Percentiles rank a stretch among this genome's conserved stretches.
These are phyloP conservation scores for Pichia sp. DNA, from an alignment of 1,139 yeast species.

Conservation along the genomic window DNA sequence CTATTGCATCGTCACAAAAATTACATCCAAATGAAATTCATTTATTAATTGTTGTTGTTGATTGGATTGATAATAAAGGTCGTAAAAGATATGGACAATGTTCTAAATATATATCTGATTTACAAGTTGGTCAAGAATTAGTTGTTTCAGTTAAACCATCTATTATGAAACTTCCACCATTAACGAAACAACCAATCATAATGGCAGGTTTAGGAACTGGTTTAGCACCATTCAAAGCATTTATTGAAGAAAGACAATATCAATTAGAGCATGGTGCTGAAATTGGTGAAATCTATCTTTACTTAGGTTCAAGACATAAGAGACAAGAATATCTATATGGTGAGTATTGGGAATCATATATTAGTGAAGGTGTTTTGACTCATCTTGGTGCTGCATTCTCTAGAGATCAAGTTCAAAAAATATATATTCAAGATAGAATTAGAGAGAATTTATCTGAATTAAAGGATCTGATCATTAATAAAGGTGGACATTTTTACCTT, in stretches of 20 bases:
- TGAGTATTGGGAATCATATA: slow-evolving; percentile 94
- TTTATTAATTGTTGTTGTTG: slow-evolving; percentile 88
- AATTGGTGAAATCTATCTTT: slow-evolving; percentile 84
- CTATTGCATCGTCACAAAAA: slow-evolving; percentile 96
- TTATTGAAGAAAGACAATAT: slow-evolving; percentile 92
- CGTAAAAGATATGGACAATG: slow-evolving; percentile 90
- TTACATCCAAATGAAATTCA: slow-evolving; percentile 89
- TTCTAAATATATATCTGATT: slow-evolving; percentile 79
- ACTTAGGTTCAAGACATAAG: slow-evolving; percentile 92
- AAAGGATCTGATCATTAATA: slow-evolving; percentile 68
- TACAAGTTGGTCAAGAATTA: slow-evolving; percentile 72
- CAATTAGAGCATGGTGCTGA: slow-evolving; percentile 83
- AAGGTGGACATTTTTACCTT: slow-evolving; percentile 85
- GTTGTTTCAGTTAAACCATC: slow-evolving; percentile 96
- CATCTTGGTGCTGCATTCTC: slow-evolving; percentile 98
- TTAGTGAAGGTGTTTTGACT: slow-evolving; percentile 85
- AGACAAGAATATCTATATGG: slow-evolving; percentile 95
- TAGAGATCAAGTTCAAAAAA: slow-evolving; percentile 92
- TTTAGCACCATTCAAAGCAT: slow-evolving; percentile 96
- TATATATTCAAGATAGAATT: slow-evolving; percentile 91
- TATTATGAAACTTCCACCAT: slow-evolving; percentile 91
- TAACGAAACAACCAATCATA: slow-evolving; percentile 79
- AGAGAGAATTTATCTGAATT: slow-evolving; percentile 66
- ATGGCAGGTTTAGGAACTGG: slow-evolving; percentile 99
- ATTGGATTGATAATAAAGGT: slow-evolving; percentile 86